Percentiles rank a stretch among this genome's conserved stretches.
Conservation (phyloP, 768 basidiomycete genomes). For the Panaeolus papilionaceus region DNA sequence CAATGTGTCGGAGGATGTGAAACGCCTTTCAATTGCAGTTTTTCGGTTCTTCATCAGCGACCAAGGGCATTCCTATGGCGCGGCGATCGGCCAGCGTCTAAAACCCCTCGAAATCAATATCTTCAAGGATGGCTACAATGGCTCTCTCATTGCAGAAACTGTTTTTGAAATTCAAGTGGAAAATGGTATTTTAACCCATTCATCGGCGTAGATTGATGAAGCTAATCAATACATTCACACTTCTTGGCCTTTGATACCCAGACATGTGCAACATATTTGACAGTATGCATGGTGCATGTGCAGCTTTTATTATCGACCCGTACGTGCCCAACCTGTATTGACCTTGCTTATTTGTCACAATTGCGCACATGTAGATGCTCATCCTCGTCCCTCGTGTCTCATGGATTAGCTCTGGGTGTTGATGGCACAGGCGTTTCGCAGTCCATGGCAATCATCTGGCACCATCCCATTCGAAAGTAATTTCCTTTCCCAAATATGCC, state of each 20-base stretch:
- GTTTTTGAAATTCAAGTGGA: constrained; percentile 47
- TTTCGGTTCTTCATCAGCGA: constrained; percentile 46
- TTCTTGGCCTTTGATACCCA: constrained; percentile 26
- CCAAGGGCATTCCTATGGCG: constrained; percentile 41
- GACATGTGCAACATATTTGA: constrained; percentile 62
- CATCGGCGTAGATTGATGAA: not conserved
- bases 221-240: not conserved
- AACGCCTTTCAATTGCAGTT: constrained; percentile 38
- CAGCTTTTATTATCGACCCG: constrained; percentile 62
- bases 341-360: not conserved
- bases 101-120: constrained; percentile 44
- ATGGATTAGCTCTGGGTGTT: constrained; percentile 44
- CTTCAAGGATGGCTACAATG: constrained; percentile 24
- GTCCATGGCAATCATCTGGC: constrained; percentile 58
- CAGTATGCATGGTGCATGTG: constrained; percentile 62
- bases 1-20: constrained; percentile 46
- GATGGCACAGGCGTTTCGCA: constrained; percentile 56
- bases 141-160: constrained; percentile 35
- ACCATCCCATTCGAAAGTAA: constrained; percentile 46
- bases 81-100: constrained; percentile 44
- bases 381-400: constrained; percentile 46
- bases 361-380: constrained; percentile 43
- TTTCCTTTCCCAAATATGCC: not conserved
- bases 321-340: constrained; percentile 31
- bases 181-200: constrained; percentile 32